These are phyloP conservation scores for Phytophthora rubi DNA, from an alignment of 352 stramenopile species.

Conservation along the genomic window DNA sequence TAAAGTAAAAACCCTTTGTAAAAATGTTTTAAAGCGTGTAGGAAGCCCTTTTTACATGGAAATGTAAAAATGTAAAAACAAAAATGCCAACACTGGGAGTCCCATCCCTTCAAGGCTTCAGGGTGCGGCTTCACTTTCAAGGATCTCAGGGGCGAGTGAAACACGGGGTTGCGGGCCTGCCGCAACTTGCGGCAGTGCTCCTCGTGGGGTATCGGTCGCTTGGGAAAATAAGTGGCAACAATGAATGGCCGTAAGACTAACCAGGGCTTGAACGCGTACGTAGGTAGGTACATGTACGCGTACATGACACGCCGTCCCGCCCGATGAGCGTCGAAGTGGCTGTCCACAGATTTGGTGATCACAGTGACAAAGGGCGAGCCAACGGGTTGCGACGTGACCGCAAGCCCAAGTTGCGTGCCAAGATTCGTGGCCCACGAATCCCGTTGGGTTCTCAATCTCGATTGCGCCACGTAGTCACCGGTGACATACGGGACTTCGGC, in stretches of 20 bases:
- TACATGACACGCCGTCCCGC: slow-evolving; percentile 50
- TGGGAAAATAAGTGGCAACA: no score
- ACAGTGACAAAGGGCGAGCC: slow-evolving; percentile 51
- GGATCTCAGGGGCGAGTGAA: background rate
- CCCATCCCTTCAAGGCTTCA: background rate
- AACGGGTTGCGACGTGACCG: slow-evolving; percentile 40
- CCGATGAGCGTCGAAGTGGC: slow-evolving; percentile 49
- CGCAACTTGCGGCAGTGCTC: no score
- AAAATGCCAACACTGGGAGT: no score
- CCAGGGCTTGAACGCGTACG: slow-evolving; percentile 47
- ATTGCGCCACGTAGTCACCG: slow-evolving; percentile 6
- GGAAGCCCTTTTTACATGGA: no score
- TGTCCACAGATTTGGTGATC: slow-evolving; percentile 59
- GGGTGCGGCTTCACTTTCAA: background rate
- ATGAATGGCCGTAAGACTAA: no score
- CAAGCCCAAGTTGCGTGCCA: slow-evolving; percentile 49
- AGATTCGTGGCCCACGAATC: slow-evolving; percentile 33
- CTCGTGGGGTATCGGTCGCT: no score
- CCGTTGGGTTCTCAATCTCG: slow-evolving; percentile 42
- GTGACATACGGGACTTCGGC: no score
- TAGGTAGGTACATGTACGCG: slow-evolving; percentile 42
- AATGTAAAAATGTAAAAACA: no score
- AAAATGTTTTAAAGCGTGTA: no score
- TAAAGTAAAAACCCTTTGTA: no score
- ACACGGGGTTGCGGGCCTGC: no score